A percentile compares a stretch with the other conserved stretches of the same genome.
phyloP scores from a whole-genome alignment of 2,329 filamentous ascomycete genomes.

The Colletotrichum chlorophyti region DNA sequence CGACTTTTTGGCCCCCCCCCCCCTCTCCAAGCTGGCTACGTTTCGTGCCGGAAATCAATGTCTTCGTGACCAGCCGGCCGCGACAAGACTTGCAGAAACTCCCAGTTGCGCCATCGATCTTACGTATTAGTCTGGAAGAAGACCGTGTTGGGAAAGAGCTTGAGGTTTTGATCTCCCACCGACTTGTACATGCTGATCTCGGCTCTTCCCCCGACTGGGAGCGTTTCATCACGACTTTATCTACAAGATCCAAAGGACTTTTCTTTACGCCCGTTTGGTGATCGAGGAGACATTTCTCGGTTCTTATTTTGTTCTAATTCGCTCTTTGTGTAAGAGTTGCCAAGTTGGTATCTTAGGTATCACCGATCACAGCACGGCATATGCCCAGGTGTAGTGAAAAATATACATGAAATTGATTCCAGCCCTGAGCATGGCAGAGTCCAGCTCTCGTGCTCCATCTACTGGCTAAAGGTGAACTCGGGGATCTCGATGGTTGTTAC shows the following conservation, averaged over 20 bases:
- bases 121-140: slow-evolving; percentile 39
- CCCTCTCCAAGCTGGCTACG: slow-evolving; percentile 35
- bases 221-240: neutral
- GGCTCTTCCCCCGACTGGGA: too few species aligned
- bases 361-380: neutral
- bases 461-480: slow-evolving; percentile 20
- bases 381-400: neutral
- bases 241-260: neutral
- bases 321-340: too few species aligned
- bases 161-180: slow-evolving; percentile 32
- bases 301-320: too few species aligned
- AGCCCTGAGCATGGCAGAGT: neutral
- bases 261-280: too few species aligned
- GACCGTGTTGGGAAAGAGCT: slow-evolving; percentile 40
- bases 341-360: neutral
- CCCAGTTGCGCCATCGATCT: slow-evolving; percentile 23
- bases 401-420: neutral
- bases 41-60: slow-evolving; percentile 39
- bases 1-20: slow-evolving; percentile 35
- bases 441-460: neutral
- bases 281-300: too few species aligned
- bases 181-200: neutral
- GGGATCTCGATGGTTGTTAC: slow-evolving; percentile 23
- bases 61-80: slow-evolving; percentile 46
- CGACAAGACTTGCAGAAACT: slow-evolving; percentile 32